These are phyloP conservation scores for Pythium diclinum DNA, from an alignment of 352 stramenopile species.

Conservation along the genomic window DNA sequence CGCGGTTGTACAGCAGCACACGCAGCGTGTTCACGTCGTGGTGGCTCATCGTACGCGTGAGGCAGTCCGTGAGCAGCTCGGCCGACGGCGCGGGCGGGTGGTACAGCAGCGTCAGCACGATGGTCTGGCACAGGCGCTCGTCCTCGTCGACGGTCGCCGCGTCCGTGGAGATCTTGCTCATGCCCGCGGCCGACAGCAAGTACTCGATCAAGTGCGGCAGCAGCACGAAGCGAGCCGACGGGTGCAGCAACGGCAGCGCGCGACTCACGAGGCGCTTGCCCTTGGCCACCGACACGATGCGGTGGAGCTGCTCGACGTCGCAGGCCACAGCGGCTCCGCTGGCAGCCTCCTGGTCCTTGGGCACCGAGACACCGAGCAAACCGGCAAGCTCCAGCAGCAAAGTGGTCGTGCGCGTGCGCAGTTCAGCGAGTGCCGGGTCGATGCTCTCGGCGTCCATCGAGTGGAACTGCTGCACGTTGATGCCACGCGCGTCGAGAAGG, in stretches of 20 bases:
- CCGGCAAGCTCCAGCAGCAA: conserved; percentile 66
- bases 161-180: conserved; percentile 24
- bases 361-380: conserved; percentile 54
- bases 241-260: conserved; percentile 71
- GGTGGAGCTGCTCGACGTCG: conserved; percentile 49
- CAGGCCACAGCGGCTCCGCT: conserved; percentile 35
- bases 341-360: conserved; percentile 12
- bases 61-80: conserved; percentile 62
- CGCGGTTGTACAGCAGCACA: conserved; percentile 73
- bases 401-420: conserved; percentile 64
- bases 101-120: conserved; percentile 81
- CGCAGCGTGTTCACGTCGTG: conserved; percentile 60
- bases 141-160: conserved; percentile 41
- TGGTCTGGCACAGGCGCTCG: conserved; percentile 69
- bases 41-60: conserved; percentile 50
- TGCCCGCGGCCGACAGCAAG: conserved; percentile 44
- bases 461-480: conserved; percentile 87
- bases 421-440: conserved; percentile 60
- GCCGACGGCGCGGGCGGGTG: conserved; percentile 64
- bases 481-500: conserved; percentile 71
- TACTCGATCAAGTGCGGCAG: conserved; percentile 65
- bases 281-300: conserved; percentile 58
- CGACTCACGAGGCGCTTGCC: conserved; percentile 77
- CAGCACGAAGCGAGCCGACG: conserved; percentile 75
- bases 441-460: conserved; percentile 69